phyloP scores from a whole-genome alignment of 306 rosid species.

The Citrullus amarus region DNA sequence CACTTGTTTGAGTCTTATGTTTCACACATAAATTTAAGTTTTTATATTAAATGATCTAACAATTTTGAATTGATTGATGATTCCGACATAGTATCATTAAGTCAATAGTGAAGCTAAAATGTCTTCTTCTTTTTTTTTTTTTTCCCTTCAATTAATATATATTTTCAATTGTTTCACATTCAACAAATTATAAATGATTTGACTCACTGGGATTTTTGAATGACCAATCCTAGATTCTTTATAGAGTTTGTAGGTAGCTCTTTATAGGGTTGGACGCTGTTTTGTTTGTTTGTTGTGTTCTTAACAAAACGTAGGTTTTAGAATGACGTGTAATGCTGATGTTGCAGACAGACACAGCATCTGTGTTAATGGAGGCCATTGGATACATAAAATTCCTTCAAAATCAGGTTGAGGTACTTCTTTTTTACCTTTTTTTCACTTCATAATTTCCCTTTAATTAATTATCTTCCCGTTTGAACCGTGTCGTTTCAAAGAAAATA shows the following conservation, averaged over 20 bases:
- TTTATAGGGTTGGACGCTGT: not conserved
- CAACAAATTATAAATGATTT: not conserved
- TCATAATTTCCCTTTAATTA: not conserved
- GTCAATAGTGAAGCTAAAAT: too few relatives aligned
- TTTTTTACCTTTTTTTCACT: too few relatives aligned
- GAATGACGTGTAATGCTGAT: constrained; percentile 3
- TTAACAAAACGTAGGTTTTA: not conserved
- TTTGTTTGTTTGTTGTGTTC: not conserved
- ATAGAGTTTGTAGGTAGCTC: not conserved
- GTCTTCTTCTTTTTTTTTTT: too few relatives aligned
- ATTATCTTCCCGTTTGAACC: not conserved
- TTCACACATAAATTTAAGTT: too few relatives aligned
- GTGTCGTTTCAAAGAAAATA: not conserved
- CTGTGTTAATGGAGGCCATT: constrained; percentile 53
- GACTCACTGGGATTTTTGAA: not conserved
- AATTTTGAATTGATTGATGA: too few relatives aligned
- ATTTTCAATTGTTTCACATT: too few relatives aligned
- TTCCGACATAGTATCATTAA: too few relatives aligned
- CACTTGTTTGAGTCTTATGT: too few relatives aligned
- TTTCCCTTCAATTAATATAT: too few relatives aligned
- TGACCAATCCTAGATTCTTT: not conserved
- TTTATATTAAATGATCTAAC: too few relatives aligned
- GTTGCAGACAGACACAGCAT: constrained; percentile 32
- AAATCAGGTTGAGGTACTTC: constrained; percentile 74
- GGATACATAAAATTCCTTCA: constrained; percentile 72